Evolutionary conservation across 306 rosid genomes (phyloP).

Genomic region (Acacia acuminata): DNA sequence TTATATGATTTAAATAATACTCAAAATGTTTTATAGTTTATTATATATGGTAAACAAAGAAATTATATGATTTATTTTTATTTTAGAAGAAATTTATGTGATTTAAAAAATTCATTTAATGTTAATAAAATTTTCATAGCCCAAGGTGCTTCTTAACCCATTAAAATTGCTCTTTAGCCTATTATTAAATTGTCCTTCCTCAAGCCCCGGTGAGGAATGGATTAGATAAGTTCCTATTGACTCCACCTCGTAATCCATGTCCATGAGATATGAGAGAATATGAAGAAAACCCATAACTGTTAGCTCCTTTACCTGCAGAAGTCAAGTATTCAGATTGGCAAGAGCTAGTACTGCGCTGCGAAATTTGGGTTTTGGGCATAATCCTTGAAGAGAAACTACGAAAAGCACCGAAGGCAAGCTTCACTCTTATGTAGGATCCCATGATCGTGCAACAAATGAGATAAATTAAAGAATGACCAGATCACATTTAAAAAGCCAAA

Average conservation of each 20-base stretch:
- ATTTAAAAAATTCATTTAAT: too few relatives aligned
- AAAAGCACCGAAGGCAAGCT: conserved; percentile 45
- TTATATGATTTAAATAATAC: too few relatives aligned
- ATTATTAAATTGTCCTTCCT: too few relatives aligned
- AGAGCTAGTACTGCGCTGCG: conserved; percentile 36
- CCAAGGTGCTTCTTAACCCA: too few relatives aligned
- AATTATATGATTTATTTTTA: too few relatives aligned
- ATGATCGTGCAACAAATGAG: conserved; percentile 30
- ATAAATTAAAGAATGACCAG: not conserved
- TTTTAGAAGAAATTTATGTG: too few relatives aligned
- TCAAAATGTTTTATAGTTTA: too few relatives aligned
- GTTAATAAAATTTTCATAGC: too few relatives aligned
- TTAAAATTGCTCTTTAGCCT: too few relatives aligned
- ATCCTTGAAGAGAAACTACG: conserved; percentile 46
- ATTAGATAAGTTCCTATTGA: conserved; percentile 23
- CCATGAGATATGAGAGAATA: conserved; percentile 36
- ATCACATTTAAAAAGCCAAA: not conserved
- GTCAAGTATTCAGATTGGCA: conserved; percentile 27
- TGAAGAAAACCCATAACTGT: conserved; percentile 35
- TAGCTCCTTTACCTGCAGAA: conserved; percentile 33
- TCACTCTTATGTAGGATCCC: conserved; percentile 51
- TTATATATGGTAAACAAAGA: too few relatives aligned
- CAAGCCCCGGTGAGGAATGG: conserved; percentile 35
- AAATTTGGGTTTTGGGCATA: conserved; percentile 24
- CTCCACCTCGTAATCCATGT: conserved; percentile 31